Percentiles rank a stretch among this genome's conserved stretches.
Conservation (phyloP, 345 rosid species). For the Microthlaspi erraticum region DNA sequence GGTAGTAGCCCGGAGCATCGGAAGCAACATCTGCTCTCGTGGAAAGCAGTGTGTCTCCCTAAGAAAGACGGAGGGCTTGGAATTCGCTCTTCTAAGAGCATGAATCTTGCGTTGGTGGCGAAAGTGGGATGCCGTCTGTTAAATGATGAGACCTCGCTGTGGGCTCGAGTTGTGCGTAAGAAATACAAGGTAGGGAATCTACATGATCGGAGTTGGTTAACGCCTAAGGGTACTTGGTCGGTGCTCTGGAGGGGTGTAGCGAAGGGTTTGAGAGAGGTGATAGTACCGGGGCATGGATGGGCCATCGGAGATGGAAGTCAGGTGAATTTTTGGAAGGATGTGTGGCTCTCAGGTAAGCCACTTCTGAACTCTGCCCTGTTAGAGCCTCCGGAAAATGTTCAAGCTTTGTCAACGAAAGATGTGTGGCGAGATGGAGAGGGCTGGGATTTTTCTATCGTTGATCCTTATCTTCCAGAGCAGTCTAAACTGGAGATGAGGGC, state of each 20-base stretch:
- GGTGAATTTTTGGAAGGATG: not conserved
- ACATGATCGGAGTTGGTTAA: not conserved
- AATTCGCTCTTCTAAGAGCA: accelerated
- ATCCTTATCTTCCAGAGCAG: too few relatives aligned
- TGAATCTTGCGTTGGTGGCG: not conserved
- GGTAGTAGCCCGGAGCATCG: not conserved
- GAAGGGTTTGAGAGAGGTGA: not conserved
- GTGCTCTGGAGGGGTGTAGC: not conserved
- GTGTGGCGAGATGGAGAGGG: too few relatives aligned
- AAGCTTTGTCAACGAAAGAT: too few relatives aligned
- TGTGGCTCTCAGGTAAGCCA: not conserved
- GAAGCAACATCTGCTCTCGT: not conserved
- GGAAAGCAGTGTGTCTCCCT: not conserved
- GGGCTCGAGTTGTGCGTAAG: not conserved
- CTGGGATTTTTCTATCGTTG: too few relatives aligned
- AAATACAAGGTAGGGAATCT: not conserved
- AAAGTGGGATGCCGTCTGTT: not conserved
- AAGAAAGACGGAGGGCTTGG: not conserved
- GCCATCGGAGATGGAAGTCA: not conserved
- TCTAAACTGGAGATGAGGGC: too few relatives aligned
- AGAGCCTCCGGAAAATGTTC: too few relatives aligned
- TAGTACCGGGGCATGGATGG: not conserved
- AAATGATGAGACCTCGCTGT: accelerated
- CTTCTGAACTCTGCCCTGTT: too few relatives aligned
- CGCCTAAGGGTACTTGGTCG: not conserved